Percentiles rank a stretch among this genome's conserved stretches.
Conservation (phyloP, 768 basidiomycete species). For the Serendipita indica region DNA sequence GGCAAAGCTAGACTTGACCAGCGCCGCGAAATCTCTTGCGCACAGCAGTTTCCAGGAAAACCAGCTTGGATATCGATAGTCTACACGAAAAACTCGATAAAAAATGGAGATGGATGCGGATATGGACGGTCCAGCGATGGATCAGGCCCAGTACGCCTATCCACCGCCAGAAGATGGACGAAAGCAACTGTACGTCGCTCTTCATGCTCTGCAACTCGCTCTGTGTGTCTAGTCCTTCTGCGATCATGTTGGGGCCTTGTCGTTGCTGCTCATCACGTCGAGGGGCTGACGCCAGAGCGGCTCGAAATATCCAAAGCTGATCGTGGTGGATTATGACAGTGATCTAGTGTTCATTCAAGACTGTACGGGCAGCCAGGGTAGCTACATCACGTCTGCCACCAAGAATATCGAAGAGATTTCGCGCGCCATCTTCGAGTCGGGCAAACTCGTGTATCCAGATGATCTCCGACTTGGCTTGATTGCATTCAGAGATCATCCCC, state of each 20-base stretch:
- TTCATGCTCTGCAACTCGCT: not conserved
- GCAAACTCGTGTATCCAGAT: constrained; percentile 71
- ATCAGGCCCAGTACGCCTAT: constrained; percentile 10
- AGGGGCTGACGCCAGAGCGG: not conserved
- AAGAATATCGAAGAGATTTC: constrained; percentile 95
- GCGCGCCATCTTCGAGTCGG: constrained; percentile 86
- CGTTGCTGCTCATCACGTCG: not conserved
- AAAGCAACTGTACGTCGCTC: constrained; percentile 13
- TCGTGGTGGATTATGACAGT: constrained; percentile 26
- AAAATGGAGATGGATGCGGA: constrained; percentile 9
- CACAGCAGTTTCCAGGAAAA: no score
- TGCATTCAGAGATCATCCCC: constrained; percentile 93
- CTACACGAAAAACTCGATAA: no score
- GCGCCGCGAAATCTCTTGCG: not conserved
- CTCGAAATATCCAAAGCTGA: not conserved
- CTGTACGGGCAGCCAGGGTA: constrained; percentile 84
- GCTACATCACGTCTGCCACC: constrained; percentile 84
- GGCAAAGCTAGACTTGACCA: not conserved
- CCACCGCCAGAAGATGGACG: constrained; percentile 10
- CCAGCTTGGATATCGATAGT: no score
- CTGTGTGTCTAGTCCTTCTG: not conserved
- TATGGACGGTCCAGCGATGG: constrained; percentile 7
- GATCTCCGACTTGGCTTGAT: constrained; percentile 87
- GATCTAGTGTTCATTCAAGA: constrained; percentile 94
- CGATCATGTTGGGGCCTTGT: not conserved